Evolutionary conservation across 768 basidiomycete species (phyloP).

Genomic region (Podaxis rugospora): DNA sequence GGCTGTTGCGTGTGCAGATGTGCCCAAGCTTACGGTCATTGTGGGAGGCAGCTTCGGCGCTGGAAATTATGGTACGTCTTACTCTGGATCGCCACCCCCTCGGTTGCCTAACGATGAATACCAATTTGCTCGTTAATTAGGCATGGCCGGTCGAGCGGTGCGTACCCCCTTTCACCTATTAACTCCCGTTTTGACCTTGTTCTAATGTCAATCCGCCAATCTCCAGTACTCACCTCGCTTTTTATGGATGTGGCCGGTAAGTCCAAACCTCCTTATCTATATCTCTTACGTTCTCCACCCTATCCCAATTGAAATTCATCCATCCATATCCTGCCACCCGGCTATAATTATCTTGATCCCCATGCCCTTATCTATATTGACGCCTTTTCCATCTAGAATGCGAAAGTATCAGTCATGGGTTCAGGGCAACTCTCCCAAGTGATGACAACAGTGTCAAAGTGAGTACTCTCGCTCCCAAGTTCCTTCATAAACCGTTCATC

Average conservation of each 20-base stretch:
- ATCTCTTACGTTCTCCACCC: not conserved
- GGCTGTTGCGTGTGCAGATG: slow-evolving; percentile 89
- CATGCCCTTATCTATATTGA: not conserved
- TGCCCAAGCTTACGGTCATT: slow-evolving; percentile 90
- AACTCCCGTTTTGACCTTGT: not conserved
- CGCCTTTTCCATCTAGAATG: slow-evolving; percentile 48
- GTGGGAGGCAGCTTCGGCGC: slow-evolving; percentile 94
- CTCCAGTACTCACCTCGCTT: slow-evolving; percentile 87
- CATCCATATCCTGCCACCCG: not conserved
- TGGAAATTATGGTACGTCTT: slow-evolving; percentile 79
- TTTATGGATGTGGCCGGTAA: slow-evolving; percentile 97
- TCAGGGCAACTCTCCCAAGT: slow-evolving; percentile 90
- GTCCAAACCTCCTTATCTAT: slow-evolving; percentile 21
- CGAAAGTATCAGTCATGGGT: slow-evolving; percentile 94
- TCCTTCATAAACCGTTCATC: not conserved
- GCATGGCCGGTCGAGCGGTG: slow-evolving; percentile 91
- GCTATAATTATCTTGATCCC: slow-evolving; percentile 7
- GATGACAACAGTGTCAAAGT: slow-evolving; percentile 88
- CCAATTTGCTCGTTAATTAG: slow-evolving; percentile 29
- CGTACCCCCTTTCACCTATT: slow-evolving; percentile 27
- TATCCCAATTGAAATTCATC: not conserved
- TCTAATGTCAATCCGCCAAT: not conserved
- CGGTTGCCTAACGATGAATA: slow-evolving; percentile 3
- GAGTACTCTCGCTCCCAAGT: slow-evolving; percentile 18
- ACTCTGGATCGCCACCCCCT: not conserved